These are phyloP conservation scores for Silene conica DNA, from an alignment of 148 eudicot species.

Conservation along the genomic window DNA sequence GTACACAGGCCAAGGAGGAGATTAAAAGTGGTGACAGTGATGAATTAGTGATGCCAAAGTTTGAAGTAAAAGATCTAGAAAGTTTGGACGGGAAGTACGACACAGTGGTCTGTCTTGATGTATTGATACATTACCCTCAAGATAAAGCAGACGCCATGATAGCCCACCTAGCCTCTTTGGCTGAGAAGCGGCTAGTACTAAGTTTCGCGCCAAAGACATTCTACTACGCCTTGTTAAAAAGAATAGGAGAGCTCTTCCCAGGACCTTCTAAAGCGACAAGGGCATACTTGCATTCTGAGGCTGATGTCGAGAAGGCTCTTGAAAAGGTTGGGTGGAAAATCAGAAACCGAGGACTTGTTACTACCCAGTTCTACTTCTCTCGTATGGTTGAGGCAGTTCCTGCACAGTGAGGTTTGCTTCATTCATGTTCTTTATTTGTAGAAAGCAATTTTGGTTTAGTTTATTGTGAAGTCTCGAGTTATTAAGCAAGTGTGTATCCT, in stretches of 20 bases:
- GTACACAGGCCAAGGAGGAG: slow-evolving; percentile 67
- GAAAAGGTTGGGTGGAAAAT: slow-evolving; percentile 88
- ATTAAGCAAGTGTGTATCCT: slow-evolving; percentile 28
- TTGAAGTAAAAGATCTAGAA: slow-evolving; percentile 88
- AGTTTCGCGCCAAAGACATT: slow-evolving; percentile 97
- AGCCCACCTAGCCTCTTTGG: slow-evolving; percentile 86
- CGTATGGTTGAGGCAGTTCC: slow-evolving; percentile 84
- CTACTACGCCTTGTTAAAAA: slow-evolving; percentile 70
- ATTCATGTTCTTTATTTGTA: slow-evolving; percentile 20
- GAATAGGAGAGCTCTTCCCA: slow-evolving; percentile 92
- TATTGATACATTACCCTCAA: slow-evolving; percentile 96
- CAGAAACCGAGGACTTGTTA: slow-evolving; percentile 61
- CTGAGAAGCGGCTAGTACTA: slow-evolving; percentile 65
- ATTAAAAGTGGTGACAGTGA: slow-evolving; percentile 37
- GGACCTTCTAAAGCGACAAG: slow-evolving; percentile 97
- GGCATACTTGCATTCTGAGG: slow-evolving; percentile 93
- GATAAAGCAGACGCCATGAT: slow-evolving; percentile 93
- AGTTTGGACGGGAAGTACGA: slow-evolving; percentile 83
- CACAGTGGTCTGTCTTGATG: slow-evolving; percentile 90
- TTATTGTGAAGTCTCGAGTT: slow-evolving; percentile 24
- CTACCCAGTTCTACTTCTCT: slow-evolving; percentile 92
- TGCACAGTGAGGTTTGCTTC: slow-evolving; percentile 43
- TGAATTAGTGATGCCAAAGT: slow-evolving; percentile 64
- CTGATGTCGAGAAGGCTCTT: slow-evolving; percentile 82
- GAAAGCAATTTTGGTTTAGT: slow-evolving; percentile 20